Evolutionary conservation across 2,329 filamentous ascomycete species (phyloP), one percentile per base, ranked within the genome.

Genomic region (Aureobasidium sp.): DNA sequence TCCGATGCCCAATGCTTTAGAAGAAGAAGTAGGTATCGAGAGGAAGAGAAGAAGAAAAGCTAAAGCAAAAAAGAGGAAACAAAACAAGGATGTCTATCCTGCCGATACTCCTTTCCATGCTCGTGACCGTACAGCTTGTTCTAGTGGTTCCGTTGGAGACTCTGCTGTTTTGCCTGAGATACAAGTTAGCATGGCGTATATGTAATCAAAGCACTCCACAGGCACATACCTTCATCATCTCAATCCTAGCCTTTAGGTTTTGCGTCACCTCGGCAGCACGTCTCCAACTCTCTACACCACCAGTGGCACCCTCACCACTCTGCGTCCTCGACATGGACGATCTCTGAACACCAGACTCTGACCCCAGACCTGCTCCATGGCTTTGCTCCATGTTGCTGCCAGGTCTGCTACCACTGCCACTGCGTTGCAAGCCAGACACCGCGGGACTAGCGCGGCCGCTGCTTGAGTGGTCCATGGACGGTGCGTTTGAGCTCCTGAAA

Each of bases 181-280:
- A 39, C 2, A 20, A 2, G 55, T 58, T 20, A 58, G 55, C 29
- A 34, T 25, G 5, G 2, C 3, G 15, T 20, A n/a, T 5, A 8
- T 29, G 8, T 29, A 3, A 7, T 34, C n/a, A 17, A 7, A 17
- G 12, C 5, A 3, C 2, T 6, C 6, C 6, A 4, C 2, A 8
- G 11, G 41, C 14, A 20, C 78, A 66, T 70, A 83, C 85, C 82
- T 97, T 99, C 94, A 99, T 99, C 81, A 94, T 89, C 79, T 97
- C 94, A 75, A 99, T 99, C 73, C 94, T 86, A 58, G 93, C 91
- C 79, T 97, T 99, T 70, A 99, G 76, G 74, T 97, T 94, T 75
- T 92, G 97, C 61, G 94, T 99, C 63, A 99, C 94, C 78, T 99
- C 94, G 2, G 94, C 94, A 20, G 94, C 94, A 68, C 94, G 83